Evolutionary conservation across 352 stramenopile genomes (phyloP), one percentile per base, ranked within the genome.

Genomic region (Aphanomyces cochlioides): DNA sequence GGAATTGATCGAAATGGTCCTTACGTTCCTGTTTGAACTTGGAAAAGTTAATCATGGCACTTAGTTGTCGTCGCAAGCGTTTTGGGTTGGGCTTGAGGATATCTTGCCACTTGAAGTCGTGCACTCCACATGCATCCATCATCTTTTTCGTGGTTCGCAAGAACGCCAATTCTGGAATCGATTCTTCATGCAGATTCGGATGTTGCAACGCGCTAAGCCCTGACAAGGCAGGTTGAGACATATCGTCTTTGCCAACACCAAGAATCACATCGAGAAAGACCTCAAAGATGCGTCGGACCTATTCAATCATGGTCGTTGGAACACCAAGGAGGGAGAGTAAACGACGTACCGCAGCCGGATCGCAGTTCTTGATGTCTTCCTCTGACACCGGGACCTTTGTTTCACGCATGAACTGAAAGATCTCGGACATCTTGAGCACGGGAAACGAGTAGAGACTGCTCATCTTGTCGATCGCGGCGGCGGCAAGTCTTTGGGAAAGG

Each of bases 31-130:
- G 92, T 17, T 94, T 82, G 76, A 98, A 99, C 75, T 98, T 98
- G 63, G 91, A 83, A 78, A 99, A 98, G 83, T 99, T 99, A 72
- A 99, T 98, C 48, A 98, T 87, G 28, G 94, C 97, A 68, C 91
- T 98, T 40, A 99, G 82, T 73, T 98, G 93, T 0, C 87, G 78
- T 12, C 90, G 83, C 50, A 99, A 84, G 67, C 96, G 86, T 72
- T 97, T 98, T 38, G 80, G 73, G 21, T 79, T 92, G 7, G 97
- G 96, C 53, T 81, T 72, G 3, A 92, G 75, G 45, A 99, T 72
- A 73, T 99, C 97, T 28, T 89, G 88, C 50, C 97, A 85, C 4
- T 83, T 84, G 81, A 99, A 99, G 74, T 99, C 95, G 73, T 91
- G 73, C 28, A 98, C 86, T 37, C 95, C 96, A 63, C 92, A 98